Evolutionary conservation across 2,329 filamentous ascomycete species (phyloP), one percentile per base, ranked within the genome.

Genomic region (Zarea fungicola): DNA sequence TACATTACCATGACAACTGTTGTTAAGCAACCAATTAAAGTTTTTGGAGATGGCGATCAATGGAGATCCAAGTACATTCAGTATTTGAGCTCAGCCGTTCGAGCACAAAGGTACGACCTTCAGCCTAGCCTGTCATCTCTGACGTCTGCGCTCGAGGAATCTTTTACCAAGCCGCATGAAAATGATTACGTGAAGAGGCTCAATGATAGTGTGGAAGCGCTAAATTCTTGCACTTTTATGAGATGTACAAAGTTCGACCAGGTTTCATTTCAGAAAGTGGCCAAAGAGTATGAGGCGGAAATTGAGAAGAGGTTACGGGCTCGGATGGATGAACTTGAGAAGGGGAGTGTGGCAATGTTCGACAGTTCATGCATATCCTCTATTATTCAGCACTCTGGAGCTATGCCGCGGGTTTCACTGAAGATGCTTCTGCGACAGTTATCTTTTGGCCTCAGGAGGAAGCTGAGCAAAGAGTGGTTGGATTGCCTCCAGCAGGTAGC

Each of bases 381-480:
- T 5, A 23, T 39, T 3, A 18, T 46, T 2, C 19, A 3, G 2
- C 0, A 19, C 3, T 31, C 34, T 1, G 43, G 35, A 9, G 18
- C 31, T 23, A 13, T 43, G 6, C 47, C 47, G 6, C 32, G 16
- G 6, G 4, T 19, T 6, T 49, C 40, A 0, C 31, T 39, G 10
- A 9, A n/a, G 0, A 32, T 37, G 4, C 29, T 49, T 11, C 13
- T 49, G 6, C 5, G 9, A 3, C 40, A 26, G 6, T 31, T 49
- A 2, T 31, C 32, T 0, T 36, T 49, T 6, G 16, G 9, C 4
- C 19, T 19, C 0, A 8, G 4, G 9, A 7, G 1, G 1, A 1
- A 11, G 5, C 3, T 22, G 1, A 13, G 11, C 5, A 7, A 32
- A 3, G 9, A 2, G 5, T 49, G 47, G 47, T 9, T 4, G 11